Evolutionary conservation across 768 basidiomycete genomes (phyloP).

Genomic region (Kondoa malvinella): DNA sequence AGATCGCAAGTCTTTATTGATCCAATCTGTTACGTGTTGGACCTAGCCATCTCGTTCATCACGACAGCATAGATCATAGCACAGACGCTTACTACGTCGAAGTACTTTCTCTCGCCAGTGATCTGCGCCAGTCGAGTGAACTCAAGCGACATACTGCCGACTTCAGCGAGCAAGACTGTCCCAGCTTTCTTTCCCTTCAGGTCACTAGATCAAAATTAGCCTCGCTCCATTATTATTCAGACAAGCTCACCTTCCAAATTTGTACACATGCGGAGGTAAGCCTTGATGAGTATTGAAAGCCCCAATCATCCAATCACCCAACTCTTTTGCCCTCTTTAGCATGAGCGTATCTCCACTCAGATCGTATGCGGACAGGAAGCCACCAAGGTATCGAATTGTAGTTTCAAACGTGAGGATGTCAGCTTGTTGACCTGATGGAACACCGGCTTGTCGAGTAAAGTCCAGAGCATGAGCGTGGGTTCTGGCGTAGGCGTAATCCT

Average conservation of each 20-base stretch:
- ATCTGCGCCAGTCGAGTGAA: constrained; percentile 32
- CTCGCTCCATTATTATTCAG: too few species aligned
- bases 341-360: constrained; percentile 34
- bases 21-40: too few species aligned
- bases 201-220: constrained; percentile 6
- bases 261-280: constrained; percentile 29
- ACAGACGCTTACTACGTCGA: constrained; percentile 19
- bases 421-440: background rate
- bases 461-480: constrained; percentile 27
- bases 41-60: too few species aligned
- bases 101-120: constrained; percentile 33
- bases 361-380: constrained; percentile 34
- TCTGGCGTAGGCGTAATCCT: constrained; percentile 28
- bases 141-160: constrained; percentile 34
- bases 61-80: too few species aligned
- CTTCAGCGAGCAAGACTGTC: constrained; percentile 30
- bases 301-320: constrained; percentile 31
- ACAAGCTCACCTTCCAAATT: constrained; percentile 26
- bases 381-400: constrained; percentile 36
- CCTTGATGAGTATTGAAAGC: constrained; percentile 33
- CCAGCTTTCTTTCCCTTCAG: constrained; percentile 22
- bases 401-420: constrained; percentile 36
- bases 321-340: constrained; percentile 33
- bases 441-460: constrained; percentile 23
- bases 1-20: too few species aligned